Evolutionary conservation across 371 early-diverging fungal genomes (phyloP), one percentile per base, ranked within the genome.

Genomic region (Rhizopus sp.): DNA sequence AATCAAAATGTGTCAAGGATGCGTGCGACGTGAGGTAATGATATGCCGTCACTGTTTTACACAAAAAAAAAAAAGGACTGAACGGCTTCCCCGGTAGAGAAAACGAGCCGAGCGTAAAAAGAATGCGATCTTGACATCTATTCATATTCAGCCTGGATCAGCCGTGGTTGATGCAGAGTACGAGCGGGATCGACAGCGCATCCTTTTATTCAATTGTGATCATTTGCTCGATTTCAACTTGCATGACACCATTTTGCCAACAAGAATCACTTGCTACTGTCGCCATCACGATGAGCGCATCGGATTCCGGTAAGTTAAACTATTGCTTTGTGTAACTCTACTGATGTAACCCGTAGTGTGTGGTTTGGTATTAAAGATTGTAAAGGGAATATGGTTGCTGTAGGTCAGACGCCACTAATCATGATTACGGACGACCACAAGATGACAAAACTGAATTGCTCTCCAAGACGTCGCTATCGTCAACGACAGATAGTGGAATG

Each of bases 381-480:
- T 53, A 66, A 69, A 53, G 86, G 86, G 45, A 64, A 63, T 5
- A 66, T 86, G 15, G 68, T 94, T 35, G 93, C 93, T n/a, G 82
- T 77, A 4, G 93, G 92, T 33, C 71, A 85, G 41, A 88, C 95
- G 6, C 91, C 94, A 7, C 91, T 93, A 5, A 90, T 96, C 52
- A 86, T 96, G 88, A 93, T 96, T 58, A 96, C 96, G 3, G 96
- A 96, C 60, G 96, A 96, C 68, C 96, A 95, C 78, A 96, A 96
- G 67, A 84, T 84, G 15, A 68, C 78, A 16, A 86, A 86, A 61
- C 63, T 64, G 37, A 64, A 68, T 31, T 31, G 31, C 31, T 33
- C 41, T 33, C 7, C 39, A 16, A n/a, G 31, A 3, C 12, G 44
- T 30, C n/a, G 6, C 23, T 16, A 23, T 45, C 45, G 29, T 39